phyloP scores from a whole-genome alignment of 306 rosid genomes.

The Pterocarpus macrocarpus region DNA sequence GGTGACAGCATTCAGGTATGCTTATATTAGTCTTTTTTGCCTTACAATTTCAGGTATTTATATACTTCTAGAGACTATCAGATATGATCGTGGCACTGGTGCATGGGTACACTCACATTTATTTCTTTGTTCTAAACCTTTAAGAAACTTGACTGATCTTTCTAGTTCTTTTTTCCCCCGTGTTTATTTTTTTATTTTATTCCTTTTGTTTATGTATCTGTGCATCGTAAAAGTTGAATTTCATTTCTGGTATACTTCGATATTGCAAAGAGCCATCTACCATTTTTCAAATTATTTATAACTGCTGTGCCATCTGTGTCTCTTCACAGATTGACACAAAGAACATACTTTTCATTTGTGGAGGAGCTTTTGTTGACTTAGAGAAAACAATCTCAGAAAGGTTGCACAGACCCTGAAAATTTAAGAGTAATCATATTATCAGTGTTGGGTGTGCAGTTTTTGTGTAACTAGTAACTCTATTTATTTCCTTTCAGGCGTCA shows the following conservation, averaged over 20 bases:
- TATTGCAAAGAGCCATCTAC: slow-evolving; percentile 17
- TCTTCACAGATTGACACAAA: slow-evolving; percentile 91
- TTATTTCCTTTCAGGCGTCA: slow-evolving; percentile 70
- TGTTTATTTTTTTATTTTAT: background rate
- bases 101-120: slow-evolving; percentile 20
- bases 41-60: slow-evolving; percentile 25
- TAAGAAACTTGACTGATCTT: background rate
- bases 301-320: slow-evolving; percentile 36
- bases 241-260: slow-evolving; percentile 30
- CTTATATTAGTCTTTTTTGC: slow-evolving; percentile 17
- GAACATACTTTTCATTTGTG: slow-evolving; percentile 96
- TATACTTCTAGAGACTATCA: slow-evolving; percentile 27
- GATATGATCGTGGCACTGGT: slow-evolving; percentile 28
- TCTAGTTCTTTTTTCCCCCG: slow-evolving; percentile 14
- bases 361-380: slow-evolving; percentile 94
- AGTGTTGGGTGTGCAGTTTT: slow-evolving; percentile 18
- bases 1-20: slow-evolving; percentile 95
- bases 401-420: slow-evolving; percentile 56
- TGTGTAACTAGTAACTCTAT: slow-evolving; percentile 28
- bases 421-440: background rate
- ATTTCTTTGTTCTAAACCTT: slow-evolving; percentile 11
- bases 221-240: slow-evolving; percentile 23
- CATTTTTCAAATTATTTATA: slow-evolving; percentile 18
- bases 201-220: background rate
- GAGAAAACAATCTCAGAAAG: slow-evolving; percentile 99